These are phyloP conservation scores for Syzygium jambos DNA, from an alignment of 345 rosid genomes.

Conservation along the genomic window DNA sequence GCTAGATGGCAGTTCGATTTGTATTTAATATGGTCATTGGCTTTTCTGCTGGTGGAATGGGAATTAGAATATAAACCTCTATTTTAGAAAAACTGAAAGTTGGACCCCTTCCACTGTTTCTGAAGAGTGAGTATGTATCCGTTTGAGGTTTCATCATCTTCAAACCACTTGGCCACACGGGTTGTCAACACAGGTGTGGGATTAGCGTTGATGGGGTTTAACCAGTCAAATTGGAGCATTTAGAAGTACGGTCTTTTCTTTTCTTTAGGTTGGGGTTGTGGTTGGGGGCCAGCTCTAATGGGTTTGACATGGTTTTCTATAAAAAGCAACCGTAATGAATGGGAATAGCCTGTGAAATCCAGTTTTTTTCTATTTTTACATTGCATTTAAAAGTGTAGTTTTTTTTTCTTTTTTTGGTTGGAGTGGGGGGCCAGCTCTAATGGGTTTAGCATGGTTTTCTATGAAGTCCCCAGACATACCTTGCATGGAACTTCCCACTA, in stretches of 20 bases:
- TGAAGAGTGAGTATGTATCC: not conserved
- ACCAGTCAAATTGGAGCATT: not conserved
- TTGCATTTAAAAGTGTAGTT: not conserved
- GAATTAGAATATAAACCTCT: not conserved
- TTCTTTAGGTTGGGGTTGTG: not conserved
- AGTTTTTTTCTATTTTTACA: not conserved
- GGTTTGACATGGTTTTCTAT: not conserved
- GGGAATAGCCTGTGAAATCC: not conserved
- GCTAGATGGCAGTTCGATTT: not conserved
- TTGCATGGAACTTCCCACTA: not conserved
- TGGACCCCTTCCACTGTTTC: not conserved
- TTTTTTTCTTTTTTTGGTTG: not conserved
- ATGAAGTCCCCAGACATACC: not conserved
- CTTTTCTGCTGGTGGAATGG: not conserved
- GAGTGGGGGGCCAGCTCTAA: not conserved
- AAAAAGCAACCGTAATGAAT: not conserved
- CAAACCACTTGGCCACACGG: not conserved
- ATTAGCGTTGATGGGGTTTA: not conserved
- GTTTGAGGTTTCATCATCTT: not conserved
- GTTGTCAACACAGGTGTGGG: not conserved
- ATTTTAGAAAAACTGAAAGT: not conserved
- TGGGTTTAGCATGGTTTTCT: not conserved
- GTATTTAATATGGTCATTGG: not conserved
- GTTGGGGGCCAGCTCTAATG: not conserved
- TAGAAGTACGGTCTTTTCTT: not conserved